A percentile compares a stretch with the other conserved stretches of the same genome.
phyloP scores from a whole-genome alignment of 2,329 filamentous ascomycete genomes.

The Cladobotryum protrusum region DNA sequence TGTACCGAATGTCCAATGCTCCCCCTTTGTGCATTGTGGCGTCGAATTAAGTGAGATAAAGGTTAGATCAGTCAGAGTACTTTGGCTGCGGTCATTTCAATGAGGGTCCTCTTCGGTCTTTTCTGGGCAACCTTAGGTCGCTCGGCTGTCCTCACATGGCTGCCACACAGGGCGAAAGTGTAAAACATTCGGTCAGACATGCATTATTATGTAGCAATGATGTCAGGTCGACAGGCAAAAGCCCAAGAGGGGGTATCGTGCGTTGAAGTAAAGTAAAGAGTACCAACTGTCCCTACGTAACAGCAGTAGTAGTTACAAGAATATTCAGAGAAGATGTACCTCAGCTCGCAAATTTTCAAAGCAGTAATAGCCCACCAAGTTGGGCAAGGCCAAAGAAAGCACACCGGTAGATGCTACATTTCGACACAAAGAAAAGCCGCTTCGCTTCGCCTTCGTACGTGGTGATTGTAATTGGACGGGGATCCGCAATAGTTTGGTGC shows the following conservation, averaged over 20 bases:
- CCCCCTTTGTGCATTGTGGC: no score
- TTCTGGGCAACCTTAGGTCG: no score
- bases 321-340: no score
- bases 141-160: neutral
- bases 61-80: no score
- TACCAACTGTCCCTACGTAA: no score
- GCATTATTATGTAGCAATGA: neutral
- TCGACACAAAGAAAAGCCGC: neutral
- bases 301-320: no score
- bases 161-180: neutral
- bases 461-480: conserved; percentile 5
- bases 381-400: conserved; percentile 1
- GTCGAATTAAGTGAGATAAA: no score
- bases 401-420: conserved; percentile 6
- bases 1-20: no score
- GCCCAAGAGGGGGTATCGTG: neutral
- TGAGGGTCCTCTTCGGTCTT: no score
- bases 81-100: no score
- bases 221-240: neutral
- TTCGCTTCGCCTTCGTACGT: neutral
- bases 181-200: neutral
- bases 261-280: no score
- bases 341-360: neutral
- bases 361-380: neutral
- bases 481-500: conserved; percentile 1